A percentile compares a stretch with the other conserved stretches of the same genome.
phyloP scores from a whole-genome alignment of 805 yeast genomes.

The Candida maris region DNA sequence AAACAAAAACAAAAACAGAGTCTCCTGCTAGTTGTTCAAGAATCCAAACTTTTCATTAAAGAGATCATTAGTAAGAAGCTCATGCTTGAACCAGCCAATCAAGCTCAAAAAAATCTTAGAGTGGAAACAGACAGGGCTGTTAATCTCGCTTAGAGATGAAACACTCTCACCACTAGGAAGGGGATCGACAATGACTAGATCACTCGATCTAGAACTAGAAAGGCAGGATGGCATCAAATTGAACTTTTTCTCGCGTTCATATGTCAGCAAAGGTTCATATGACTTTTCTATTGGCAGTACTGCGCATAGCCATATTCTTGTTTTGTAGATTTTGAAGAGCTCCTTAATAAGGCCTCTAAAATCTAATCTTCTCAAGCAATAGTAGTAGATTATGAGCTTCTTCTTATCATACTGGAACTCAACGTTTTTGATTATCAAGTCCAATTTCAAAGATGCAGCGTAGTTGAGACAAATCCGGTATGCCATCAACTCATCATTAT shows the following conservation, averaged over 20 bases:
- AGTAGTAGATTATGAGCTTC: conserved; percentile 69
- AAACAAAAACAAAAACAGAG: no score
- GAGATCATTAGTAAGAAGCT: conserved; percentile 29
- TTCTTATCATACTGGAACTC: conserved; percentile 82
- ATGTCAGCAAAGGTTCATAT: conserved; percentile 27
- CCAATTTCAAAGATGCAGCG: conserved; percentile 36
- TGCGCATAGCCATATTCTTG: conserved; percentile 82
- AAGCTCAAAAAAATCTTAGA: conserved; percentile 46
- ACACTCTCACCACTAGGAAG: conserved; percentile 39
- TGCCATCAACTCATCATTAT: conserved; percentile 70
- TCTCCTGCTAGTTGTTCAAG: conserved; percentile 13
- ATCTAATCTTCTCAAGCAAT: conserved; percentile 63
- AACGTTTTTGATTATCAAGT: conserved; percentile 63
- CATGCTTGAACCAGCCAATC: conserved; percentile 41
- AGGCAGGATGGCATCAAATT: conserved; percentile 11
- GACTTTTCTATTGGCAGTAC: conserved; percentile 42
- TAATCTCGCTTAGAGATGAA: conserved; percentile 32
- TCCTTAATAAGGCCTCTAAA: conserved; percentile 72
- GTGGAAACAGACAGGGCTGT: conserved; percentile 48
- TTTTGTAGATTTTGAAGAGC: conserved; percentile 69
- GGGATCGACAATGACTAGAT: conserved; percentile 25
- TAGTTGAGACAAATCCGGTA: conserved; percentile 57
- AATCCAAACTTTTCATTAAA: conserved; percentile 28
- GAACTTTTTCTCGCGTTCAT: conserved; percentile 26
- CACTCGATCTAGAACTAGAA: conserved; percentile 34